Evolutionary conservation across 2,329 filamentous ascomycete genomes (phyloP), one percentile per base, ranked within the genome.

Genomic region (Colletotrichum costaricense): DNA sequence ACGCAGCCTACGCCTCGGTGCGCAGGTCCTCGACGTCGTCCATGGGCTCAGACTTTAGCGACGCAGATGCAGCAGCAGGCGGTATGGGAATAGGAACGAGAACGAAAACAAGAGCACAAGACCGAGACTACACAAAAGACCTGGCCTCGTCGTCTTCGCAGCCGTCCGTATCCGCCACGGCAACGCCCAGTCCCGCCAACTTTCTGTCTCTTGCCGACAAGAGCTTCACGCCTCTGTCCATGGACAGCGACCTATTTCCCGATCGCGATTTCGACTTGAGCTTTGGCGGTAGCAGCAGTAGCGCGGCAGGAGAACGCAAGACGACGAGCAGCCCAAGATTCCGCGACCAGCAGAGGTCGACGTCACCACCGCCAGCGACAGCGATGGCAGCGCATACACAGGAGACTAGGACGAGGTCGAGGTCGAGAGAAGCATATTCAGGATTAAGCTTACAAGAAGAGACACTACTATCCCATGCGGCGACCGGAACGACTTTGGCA

Each of bases 191-290:
- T 19, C 70, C 71, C 2, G 28, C 67, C 54, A 76, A 77, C 56
- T 77, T 75, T 56, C 59, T 77, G 28, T 73, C 74, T 22, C 70
- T 79, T n/a, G 76, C 76, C 72, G 77, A 79, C 30, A 73, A 77
- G 63, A 74, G 77, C 9, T 78, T 79, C 24, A 81, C 80, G 62
- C 80, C 80, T n/a, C 66, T 81, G 54, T 81, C 80, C 22, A 78
- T 81, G 77, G 75, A 76, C 72, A 76, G 74, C 72, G 77, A 78
- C 65, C 62, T 73, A 35, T 75, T 73, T 67, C 46, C 35, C 73
- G 71, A 75, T 9, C 38, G 52, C 22, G 56, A 49, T 4, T 26
- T 35, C 24, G 49, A 68, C 56, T 22, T 49, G 16, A 49, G 42
- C 42, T 49, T 49, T 49, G 46, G 14, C 35, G 35, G 19, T 11